Percentiles rank a stretch among this genome's conserved stretches.
Conservation (phyloP, 1,284 basidiomycete species). For the Ganoderma resinaceum region DNA sequence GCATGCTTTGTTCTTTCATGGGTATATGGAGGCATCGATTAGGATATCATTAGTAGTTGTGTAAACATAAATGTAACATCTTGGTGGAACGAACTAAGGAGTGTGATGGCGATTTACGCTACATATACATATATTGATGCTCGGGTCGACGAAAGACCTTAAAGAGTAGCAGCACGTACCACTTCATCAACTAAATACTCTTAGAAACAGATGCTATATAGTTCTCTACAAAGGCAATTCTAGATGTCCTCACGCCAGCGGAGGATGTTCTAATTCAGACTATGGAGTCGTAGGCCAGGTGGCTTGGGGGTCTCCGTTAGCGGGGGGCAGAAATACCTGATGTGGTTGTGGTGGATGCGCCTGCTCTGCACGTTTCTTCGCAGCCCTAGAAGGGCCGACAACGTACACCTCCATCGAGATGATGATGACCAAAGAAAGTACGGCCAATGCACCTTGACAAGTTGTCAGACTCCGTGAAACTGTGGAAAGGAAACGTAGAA, state of each 20-base stretch:
- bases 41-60: constrained; percentile 25
- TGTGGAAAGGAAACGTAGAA: not conserved
- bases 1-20: constrained; percentile 9
- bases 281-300: not conserved
- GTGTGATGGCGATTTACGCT: constrained; percentile 4
- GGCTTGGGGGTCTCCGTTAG: not conserved
- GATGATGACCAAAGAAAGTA: constrained; percentile 71
- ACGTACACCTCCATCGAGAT: constrained; percentile 69
- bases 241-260: not conserved
- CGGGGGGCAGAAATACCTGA: not conserved
- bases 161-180: not conserved
- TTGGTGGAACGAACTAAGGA: not conserved
- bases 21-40: constrained; percentile 17
- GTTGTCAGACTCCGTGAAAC: not conserved
- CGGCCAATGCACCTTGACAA: constrained; percentile 66
- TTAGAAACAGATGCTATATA: not conserved
- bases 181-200: not conserved
- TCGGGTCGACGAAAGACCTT: not conserved
- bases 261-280: not conserved
- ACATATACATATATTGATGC: not conserved
- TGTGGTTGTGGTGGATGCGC: constrained; percentile 42
- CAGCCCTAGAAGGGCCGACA: constrained; percentile 29
- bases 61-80: constrained; percentile 24
- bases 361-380: constrained; percentile 41
- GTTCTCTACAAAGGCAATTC: not conserved